A percentile compares a stretch with the other conserved stretches of the same genome.
phyloP scores from a whole-genome alignment of 768 basidiomycete genomes.

The Hygrocybe punicea region DNA sequence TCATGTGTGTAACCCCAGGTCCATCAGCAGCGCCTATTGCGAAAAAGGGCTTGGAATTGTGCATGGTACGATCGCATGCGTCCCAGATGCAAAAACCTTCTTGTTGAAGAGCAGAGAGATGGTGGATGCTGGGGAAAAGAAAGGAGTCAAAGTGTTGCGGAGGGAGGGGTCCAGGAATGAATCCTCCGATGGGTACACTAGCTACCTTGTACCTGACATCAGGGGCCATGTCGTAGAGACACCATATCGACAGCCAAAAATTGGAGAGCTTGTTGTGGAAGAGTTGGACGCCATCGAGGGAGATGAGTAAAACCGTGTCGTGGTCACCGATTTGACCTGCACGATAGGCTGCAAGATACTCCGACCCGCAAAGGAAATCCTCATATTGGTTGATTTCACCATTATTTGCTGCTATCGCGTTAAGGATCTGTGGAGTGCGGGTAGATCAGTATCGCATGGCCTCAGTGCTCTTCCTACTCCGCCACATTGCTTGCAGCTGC shows the following conservation, averaged over 20 bases:
- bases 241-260: conserved; percentile 39
- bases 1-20: conserved; percentile 20
- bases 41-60: too few species aligned
- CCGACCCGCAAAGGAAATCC: too few species aligned
- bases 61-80: too few species aligned
- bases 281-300: conserved; percentile 7
- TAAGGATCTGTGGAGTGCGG: too few species aligned
- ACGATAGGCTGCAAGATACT: too few species aligned
- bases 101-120: conserved; percentile 29
- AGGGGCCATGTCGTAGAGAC: conserved; percentile 28
- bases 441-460: conserved; percentile 27
- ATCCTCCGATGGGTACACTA: conserved; percentile 27
- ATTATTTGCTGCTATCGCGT: too few species aligned
- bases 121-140: conserved; percentile 31
- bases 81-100: too few species aligned
- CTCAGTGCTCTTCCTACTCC: conserved; percentile 16
- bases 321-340: too few species aligned
- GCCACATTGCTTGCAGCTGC: conserved; percentile 39
- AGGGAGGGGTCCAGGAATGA: conserved; percentile 39
- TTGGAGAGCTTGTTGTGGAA: conserved; percentile 41
- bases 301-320: too few species aligned
- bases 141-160: conserved; percentile 37
- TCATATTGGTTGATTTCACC: too few species aligned
- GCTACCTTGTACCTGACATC: conserved; percentile 29
- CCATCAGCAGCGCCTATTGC: too few species aligned